phyloP scores from a whole-genome alignment of 139 green algal genomes.

The Trebouxia sp. region DNA sequence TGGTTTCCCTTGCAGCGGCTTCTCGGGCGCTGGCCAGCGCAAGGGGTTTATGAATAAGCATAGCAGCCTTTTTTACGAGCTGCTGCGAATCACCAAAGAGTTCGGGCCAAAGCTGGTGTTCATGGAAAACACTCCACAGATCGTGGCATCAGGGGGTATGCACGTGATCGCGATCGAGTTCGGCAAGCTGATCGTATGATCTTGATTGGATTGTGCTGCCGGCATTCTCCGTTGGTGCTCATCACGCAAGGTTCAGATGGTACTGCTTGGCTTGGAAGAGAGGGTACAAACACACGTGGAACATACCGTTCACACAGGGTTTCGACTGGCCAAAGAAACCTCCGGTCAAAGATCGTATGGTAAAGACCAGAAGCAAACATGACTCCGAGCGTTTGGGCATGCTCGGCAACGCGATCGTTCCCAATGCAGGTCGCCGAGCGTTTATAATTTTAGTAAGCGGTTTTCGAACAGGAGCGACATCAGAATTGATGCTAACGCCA shows the following conservation, averaged over 20 bases:
- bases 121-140: slow-evolving; percentile 19
- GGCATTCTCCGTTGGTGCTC: background rate
- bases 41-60: slow-evolving; percentile 17
- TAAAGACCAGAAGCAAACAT: background rate
- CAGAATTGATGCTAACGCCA: background rate
- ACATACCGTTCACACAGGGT: background rate
- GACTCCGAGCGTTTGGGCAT: background rate
- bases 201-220: background rate
- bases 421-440: background rate
- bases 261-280: background rate
- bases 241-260: background rate
- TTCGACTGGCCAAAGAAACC: background rate
- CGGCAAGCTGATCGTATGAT: background rate
- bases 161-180: background rate
- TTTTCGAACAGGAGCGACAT: background rate
- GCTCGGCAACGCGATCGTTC: background rate
- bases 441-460: background rate
- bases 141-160: slow-evolving; percentile 8
- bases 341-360: background rate
- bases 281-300: background rate
- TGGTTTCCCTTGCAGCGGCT: slow-evolving; percentile 17
- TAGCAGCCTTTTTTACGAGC: slow-evolving; percentile 21
- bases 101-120: slow-evolving; percentile 18
- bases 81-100: slow-evolving; percentile 21
- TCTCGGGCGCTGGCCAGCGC: background rate